phyloP scores from a whole-genome alignment of 2,329 filamentous ascomycete species.

The Xylaria sp. region DNA sequence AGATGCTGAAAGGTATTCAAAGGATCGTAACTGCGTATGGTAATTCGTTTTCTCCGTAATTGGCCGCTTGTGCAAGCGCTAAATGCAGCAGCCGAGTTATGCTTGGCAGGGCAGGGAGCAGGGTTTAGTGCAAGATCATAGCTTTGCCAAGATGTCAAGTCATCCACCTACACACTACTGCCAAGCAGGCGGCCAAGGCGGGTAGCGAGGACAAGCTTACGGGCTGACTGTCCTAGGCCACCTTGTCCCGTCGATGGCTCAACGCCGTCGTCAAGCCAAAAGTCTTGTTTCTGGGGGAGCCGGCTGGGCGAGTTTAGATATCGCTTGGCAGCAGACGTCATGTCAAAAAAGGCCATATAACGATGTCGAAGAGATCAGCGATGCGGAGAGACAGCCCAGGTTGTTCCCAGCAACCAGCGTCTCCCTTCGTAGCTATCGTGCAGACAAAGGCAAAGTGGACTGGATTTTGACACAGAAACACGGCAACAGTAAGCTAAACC shows the following conservation, averaged over 20 bases:
- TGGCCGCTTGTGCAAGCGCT: background rate
- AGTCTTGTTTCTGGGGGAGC: conserved; percentile 33
- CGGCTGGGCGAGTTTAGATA: conserved; percentile 33
- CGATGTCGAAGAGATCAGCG: background rate
- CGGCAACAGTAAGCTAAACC: conserved; percentile 37
- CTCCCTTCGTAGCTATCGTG: background rate
- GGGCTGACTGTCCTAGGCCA: conserved; percentile 29
- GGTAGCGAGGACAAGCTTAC: conserved; percentile 32
- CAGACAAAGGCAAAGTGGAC: conserved; percentile 7
- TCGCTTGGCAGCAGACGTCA: conserved; percentile 20
- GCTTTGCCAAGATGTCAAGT: conserved; percentile 29
- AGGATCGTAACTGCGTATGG: conserved; percentile 8
- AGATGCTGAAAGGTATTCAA: background rate
- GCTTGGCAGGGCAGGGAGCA: conserved; percentile 31
- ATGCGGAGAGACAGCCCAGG: background rate
- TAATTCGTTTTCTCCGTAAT: conserved; percentile 24
- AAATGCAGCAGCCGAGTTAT: conserved; percentile 11
- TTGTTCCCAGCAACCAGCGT: background rate
- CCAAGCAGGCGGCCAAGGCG: conserved; percentile 28
- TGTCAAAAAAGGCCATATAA: background rate
- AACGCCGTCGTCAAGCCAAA: conserved; percentile 37
- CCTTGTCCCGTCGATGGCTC: conserved; percentile 32
- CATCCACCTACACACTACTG: conserved; percentile 22
- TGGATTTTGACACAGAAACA: background rate
- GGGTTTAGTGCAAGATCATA: conserved; percentile 19